phyloP scores from a whole-genome alignment of 106 monocot genomes.

The Acanthochlamys bracteata region DNA sequence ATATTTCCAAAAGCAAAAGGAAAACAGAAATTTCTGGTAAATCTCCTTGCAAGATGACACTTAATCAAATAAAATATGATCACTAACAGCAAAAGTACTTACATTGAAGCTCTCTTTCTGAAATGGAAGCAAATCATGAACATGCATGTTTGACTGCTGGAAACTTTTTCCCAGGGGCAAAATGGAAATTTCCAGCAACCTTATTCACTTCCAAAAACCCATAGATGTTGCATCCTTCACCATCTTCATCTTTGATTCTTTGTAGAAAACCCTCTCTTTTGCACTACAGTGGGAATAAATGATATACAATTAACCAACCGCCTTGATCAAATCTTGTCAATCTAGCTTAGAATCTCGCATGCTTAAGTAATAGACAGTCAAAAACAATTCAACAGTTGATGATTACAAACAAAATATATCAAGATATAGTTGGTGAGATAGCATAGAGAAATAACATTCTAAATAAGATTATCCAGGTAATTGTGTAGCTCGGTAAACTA shows the following conservation, averaged over 20 bases:
- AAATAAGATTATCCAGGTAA: too few relatives aligned
- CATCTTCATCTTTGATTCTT: slow-evolving; percentile 86
- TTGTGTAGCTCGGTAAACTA: too few relatives aligned
- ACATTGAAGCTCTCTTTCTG: slow-evolving; percentile 93
- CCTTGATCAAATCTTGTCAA: too few relatives aligned
- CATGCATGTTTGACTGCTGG: slow-evolving; percentile 79
- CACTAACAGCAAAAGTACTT: slow-evolving; percentile 9
- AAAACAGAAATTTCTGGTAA: too few relatives aligned
- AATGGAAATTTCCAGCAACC: slow-evolving; percentile 98
- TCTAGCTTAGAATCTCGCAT: too few relatives aligned
- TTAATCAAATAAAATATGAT: too few relatives aligned
- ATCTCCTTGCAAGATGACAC: not conserved
- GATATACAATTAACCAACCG: too few relatives aligned
- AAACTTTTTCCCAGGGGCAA: slow-evolving; percentile 98
- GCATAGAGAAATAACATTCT: too few relatives aligned
- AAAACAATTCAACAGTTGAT: not conserved
- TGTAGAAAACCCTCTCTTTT: slow-evolving; percentile 95
- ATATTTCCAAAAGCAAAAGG: not conserved
- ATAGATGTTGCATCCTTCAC: slow-evolving; percentile 95
- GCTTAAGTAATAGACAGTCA: not conserved
- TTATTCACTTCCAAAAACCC: slow-evolving; percentile 94
- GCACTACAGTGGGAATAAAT: slow-evolving; percentile 32
- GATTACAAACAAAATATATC: not conserved
- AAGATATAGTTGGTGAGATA: not conserved
- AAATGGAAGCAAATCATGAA: slow-evolving; percentile 78